phyloP scores from a whole-genome alignment of 2,329 filamentous ascomycete genomes.

The Pezicula carpinea region DNA sequence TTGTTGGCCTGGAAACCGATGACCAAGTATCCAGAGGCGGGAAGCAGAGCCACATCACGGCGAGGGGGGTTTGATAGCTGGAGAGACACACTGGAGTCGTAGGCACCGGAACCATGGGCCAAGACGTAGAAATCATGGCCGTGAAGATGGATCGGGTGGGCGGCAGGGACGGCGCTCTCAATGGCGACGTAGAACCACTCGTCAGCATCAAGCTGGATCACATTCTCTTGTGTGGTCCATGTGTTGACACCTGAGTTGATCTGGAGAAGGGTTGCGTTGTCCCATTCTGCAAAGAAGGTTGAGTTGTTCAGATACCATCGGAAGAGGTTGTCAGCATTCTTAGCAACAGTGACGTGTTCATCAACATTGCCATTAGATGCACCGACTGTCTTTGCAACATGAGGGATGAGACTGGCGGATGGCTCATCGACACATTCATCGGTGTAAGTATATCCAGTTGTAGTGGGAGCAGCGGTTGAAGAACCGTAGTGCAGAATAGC shows the following conservation, averaged over 20 bases:
- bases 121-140: slow-evolving; percentile 45
- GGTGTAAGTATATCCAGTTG: slow-evolving; percentile 18
- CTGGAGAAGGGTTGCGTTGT: slow-evolving; percentile 39
- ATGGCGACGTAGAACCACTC: slow-evolving; percentile 28
- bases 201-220: slow-evolving; percentile 20
- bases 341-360: slow-evolving; percentile 22
- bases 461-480: slow-evolving; percentile 32
- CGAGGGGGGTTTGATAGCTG: slow-evolving; percentile 39
- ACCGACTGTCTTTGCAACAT: slow-evolving; percentile 13
- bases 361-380: slow-evolving; percentile 13
- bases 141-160: slow-evolving; percentile 40
- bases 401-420: slow-evolving; percentile 21
- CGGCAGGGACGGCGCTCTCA: slow-evolving; percentile 13
- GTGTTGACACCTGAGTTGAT: slow-evolving; percentile 22
- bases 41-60: slow-evolving; percentile 45
- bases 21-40: slow-evolving; percentile 20
- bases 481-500: slow-evolving; percentile 48
- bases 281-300: slow-evolving; percentile 42
- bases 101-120: slow-evolving; percentile 38
- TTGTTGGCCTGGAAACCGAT: slow-evolving; percentile 23
- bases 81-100: slow-evolving; percentile 22
- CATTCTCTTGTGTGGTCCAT: slow-evolving; percentile 16
- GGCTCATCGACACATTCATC: slow-evolving; percentile 27
- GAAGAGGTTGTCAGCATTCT: slow-evolving; percentile 21
- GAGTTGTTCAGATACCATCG: slow-evolving; percentile 46